Conservation (phyloP, 2,329 filamentous ascomycete species). For the Apiospora saccharicola region DNA sequence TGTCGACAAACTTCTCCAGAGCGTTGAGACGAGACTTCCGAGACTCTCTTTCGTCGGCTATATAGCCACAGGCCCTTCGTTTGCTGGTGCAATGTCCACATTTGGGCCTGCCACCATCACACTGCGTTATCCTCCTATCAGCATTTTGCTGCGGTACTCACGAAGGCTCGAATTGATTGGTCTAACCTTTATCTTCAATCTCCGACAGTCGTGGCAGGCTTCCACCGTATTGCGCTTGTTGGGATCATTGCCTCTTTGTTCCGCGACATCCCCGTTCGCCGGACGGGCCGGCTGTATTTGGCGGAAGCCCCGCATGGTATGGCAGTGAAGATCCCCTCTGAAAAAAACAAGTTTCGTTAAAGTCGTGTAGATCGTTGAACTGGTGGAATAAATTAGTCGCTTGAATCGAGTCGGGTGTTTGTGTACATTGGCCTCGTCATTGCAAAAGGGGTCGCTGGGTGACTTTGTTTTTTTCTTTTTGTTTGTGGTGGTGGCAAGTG, state of each 20-base stretch:
- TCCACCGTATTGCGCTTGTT: slow-evolving; percentile 13
- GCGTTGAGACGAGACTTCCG: slow-evolving; percentile 39
- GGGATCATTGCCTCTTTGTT: neutral
- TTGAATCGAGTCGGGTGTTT: neutral
- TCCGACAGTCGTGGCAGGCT: slow-evolving; percentile 27
- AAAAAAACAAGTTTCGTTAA: neutral
- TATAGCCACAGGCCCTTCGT: slow-evolving; percentile 40
- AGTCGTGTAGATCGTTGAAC: neutral
- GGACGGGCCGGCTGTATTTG: slow-evolving; percentile 3
- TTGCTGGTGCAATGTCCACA: slow-evolving; percentile 41
- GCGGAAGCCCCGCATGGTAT: slow-evolving; percentile 13
- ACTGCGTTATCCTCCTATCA: slow-evolving; percentile 32
- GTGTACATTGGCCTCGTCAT: too few relatives aligned
- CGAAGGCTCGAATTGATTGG: neutral
- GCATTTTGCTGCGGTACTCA: neutral
- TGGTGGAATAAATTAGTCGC: neutral
- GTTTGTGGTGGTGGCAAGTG: neutral
- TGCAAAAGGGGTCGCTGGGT: neutral
- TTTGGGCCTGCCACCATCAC: slow-evolving; percentile 42
- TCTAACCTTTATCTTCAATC: slow-evolving; percentile 25
- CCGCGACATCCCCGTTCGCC: neutral
- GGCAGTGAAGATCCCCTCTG: neutral
- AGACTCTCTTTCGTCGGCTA: slow-evolving; percentile 41
- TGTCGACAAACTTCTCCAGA: slow-evolving; percentile 39
- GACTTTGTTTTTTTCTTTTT: neutral